A percentile compares a stretch with the other conserved stretches of the same genome.
Conservation (phyloP, 108 stramenopile species). For the Cyclotella cryptica region DNA sequence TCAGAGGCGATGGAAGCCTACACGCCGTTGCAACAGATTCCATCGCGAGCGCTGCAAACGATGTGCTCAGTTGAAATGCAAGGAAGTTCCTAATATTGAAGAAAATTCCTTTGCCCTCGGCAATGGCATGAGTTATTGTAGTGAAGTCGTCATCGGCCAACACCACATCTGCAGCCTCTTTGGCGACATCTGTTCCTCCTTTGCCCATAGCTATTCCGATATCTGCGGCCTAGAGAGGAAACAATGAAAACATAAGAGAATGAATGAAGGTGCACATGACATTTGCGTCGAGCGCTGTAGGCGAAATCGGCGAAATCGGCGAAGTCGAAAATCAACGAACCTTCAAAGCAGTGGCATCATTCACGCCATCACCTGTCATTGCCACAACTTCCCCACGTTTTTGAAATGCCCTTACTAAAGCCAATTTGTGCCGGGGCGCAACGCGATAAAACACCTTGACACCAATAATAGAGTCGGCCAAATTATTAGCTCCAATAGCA, state of each 20-base stretch:
- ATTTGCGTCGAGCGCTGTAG: neutral
- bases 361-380: slow-evolving; percentile 98
- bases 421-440: slow-evolving; percentile 94
- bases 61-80: slow-evolving; percentile 94
- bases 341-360: slow-evolving; percentile 96
- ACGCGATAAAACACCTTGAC: slow-evolving; percentile 96
- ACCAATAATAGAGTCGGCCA: slow-evolving; percentile 71
- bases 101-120: slow-evolving; percentile 98
- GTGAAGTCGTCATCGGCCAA: slow-evolving; percentile 94
- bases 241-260: neutral
- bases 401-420: slow-evolving; percentile 94
- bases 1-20: slow-evolving; percentile 90
- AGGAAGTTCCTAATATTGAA: slow-evolving; percentile 99
- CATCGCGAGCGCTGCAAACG: slow-evolving; percentile 94
- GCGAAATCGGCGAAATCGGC: neutral
- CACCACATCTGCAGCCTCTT: slow-evolving; percentile 97
- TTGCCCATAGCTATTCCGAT: slow-evolving; percentile 99
- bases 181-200: slow-evolving; percentile 97
- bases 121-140: slow-evolving; percentile 91
- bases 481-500: slow-evolving; percentile 68
- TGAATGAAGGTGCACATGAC: no score
- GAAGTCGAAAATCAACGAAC: slow-evolving; percentile 32
- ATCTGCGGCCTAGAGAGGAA: slow-evolving; percentile 74
- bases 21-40: slow-evolving; percentile 90
- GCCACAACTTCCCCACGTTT: slow-evolving; percentile 92